Evolutionary conservation across 768 basidiomycete genomes (phyloP).

Genomic region (Lentinula boryana): DNA sequence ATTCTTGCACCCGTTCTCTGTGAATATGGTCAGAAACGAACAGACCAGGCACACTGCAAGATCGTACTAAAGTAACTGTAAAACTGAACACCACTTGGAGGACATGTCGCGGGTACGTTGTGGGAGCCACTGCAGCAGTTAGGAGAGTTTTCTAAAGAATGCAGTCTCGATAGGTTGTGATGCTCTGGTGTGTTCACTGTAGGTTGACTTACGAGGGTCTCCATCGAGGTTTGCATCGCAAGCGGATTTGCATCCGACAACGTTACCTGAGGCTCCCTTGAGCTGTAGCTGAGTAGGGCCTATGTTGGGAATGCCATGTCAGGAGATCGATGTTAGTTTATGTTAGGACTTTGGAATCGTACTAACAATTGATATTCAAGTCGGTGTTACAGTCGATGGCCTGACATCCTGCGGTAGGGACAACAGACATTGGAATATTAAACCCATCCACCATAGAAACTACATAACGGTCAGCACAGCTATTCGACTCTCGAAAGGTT

Average conservation of each 20-base stretch:
- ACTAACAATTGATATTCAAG: conserved; percentile 32
- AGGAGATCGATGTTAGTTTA: too few species aligned
- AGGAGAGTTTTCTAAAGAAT: conserved; percentile 9
- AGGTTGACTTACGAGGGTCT: conserved; percentile 30
- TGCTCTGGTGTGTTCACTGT: conserved; percentile 7
- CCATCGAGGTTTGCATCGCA: conserved; percentile 33
- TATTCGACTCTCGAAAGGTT: neutral
- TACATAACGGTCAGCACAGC: conserved; percentile 9
- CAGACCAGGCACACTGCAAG: neutral
- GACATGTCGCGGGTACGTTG: conserved; percentile 38
- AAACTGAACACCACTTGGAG: conserved; percentile 36
- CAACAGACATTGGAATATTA: conserved; percentile 38
- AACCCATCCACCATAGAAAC: conserved; percentile 46
- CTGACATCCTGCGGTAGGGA: conserved; percentile 29
- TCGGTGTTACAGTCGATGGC: conserved; percentile 39
- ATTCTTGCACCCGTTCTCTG: conserved; percentile 28
- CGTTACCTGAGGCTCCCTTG: conserved; percentile 24
- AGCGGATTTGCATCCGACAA: conserved; percentile 35
- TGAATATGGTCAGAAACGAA: neutral
- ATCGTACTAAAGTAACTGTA: conserved; percentile 45
- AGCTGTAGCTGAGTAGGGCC: conserved; percentile 13
- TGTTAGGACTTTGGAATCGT: too few species aligned
- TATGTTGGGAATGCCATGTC: neutral
- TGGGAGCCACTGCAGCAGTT: conserved; percentile 19
- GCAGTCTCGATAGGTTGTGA: too few species aligned